Base-by-base conservation (phyloP, 139 green algal genomes). In the Chlamydomonas incerta region DNA sequence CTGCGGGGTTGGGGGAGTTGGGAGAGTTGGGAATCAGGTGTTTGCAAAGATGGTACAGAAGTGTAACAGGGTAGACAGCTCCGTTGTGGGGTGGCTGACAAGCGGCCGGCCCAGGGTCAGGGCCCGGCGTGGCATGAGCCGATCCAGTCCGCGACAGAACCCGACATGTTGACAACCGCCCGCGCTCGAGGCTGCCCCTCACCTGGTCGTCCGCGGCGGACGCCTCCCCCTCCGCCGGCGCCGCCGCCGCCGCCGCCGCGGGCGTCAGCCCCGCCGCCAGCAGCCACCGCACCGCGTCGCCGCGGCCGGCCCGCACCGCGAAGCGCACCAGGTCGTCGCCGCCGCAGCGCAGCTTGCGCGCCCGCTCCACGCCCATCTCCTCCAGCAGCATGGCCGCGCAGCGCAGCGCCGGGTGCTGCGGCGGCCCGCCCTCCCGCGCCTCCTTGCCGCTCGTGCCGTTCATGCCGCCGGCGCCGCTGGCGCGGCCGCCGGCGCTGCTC, bases 321-420 rank as follows among this genome's bases (percentile, higher is more conserved):
- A 83, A 83, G 5, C 77, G 63, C 34, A 83, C 41, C 62, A 83
- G 63, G 63, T 83, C 77, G 41, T 83, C 77, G 1, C 60, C 63
- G 13, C 33, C 6, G 8, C 63, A 66, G 6, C 10, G 52, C 33
- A 74, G 46, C 20, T 23, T 23, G n/a, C 34, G 6, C 29, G 63
- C 77, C 8, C 3, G 15, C 11, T 74, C 58, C 29, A 55, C 6
- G 20, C 63, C 63, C 58, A 74, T 10, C 20, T n/a, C 58, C n/a
- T 63, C 33, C 18, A 83, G 34, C 41, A 83, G 29, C 29, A 74
- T 15, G 21, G 15, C n/a, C 29, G 47, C 34, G 77, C 77, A 74
- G 9, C 33, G 41, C 15, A 83, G 41, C 60, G 60, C 60, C 33
- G 41, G 41, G 8, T 41, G 21, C 29, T 2, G 3, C 6, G 9